Base-by-base conservation (phyloP, 2,329 filamentous ascomycete species). In the Ascochyta pisi region DNA sequence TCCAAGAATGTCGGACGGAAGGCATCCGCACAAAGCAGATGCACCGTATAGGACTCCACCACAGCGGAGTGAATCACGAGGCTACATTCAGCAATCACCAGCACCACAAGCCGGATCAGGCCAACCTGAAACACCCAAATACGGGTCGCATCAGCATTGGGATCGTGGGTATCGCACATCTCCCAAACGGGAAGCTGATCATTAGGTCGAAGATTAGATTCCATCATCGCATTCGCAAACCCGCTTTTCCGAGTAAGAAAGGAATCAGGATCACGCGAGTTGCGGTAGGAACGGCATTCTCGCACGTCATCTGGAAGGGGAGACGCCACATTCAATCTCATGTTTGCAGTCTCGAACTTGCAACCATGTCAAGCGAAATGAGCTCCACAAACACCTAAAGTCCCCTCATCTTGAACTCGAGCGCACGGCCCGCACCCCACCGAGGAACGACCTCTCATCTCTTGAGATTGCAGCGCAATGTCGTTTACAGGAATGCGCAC, bases 301-400 rank as follows among this genome's bases (percentile, higher is more conserved):
- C n/a, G 37, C 49, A 49, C 54, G 54, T 61, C 62, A 61, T 63
- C 58, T 55, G 38, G 26, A 49, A 8, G 44, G 39, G 37, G 26
- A 58, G 54, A 66, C 64, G 64, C 65, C 68, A 69, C 63, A 50
- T 46, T 44, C 50, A 60, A 58, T 61, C 49, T 59, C 54, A 45
- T 56, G 50, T 50, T 58, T 42, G 59, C 54, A 61, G 55, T 62
- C 60, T 60, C 52, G 57, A 60, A 54, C 53, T 60, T 62, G 63
- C 65, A 65, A 62, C 63, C 64, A 64, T 66, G 51, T 46, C 62
- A 73, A 74, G 70, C 73, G 73, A 75, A 66, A 75, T 75, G 71
- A 74, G 69, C 62, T 74, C 70, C 69, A 73, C 71, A 65, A 57
- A 27, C 63, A 63, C 37, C 55, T 58, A 63, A 65, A 50, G 58